These are phyloP conservation scores for Talaromyces sp. DNA, from an alignment of 2,329 filamentous ascomycete species.

Conservation along the genomic window DNA sequence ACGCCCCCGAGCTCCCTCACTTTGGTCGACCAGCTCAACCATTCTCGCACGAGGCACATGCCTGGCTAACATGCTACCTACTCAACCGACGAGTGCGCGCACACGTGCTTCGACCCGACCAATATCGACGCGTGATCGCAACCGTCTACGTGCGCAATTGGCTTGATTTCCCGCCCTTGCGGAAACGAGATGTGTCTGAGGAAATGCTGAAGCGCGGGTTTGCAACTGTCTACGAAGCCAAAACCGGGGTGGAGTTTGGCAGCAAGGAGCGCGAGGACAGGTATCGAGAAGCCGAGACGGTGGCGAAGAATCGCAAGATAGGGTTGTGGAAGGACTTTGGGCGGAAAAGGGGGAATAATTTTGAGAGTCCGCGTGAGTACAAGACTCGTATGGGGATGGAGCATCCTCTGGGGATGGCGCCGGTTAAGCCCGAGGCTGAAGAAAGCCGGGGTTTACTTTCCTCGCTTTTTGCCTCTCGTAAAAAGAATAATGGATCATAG, in stretches of 20 bases:
- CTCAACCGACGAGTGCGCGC: conserved; percentile 69
- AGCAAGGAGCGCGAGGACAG: conserved; percentile 50
- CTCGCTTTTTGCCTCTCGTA: background rate
- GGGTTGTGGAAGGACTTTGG: conserved; percentile 68
- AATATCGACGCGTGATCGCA: conserved; percentile 86
- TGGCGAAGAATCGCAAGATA: conserved; percentile 58
- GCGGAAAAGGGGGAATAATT: conserved; percentile 47
- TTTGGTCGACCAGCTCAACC: conserved; percentile 88
- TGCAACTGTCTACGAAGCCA: conserved; percentile 91
- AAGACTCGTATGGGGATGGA: conserved; percentile 57
- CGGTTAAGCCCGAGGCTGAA: background rate
- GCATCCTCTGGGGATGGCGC: background rate
- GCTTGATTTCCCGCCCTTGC: conserved; percentile 36
- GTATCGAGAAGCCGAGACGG: conserved; percentile 43
- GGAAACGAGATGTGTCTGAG: conserved; percentile 75
- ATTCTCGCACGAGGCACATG: conserved; percentile 71
- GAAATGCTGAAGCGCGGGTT: conserved; percentile 83
- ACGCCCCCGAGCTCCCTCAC: conserved; percentile 88
- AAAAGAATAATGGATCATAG: conserved; percentile 2
- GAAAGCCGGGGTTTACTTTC: conserved; percentile 1
- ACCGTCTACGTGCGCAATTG: conserved; percentile 68
- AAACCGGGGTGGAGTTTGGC: conserved; percentile 83
- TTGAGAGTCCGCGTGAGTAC: conserved; percentile 83
- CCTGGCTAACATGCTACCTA: conserved; percentile 73
- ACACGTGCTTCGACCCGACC: conserved; percentile 79